Base-by-base conservation (phyloP, 2,329 filamentous ascomycete species). In the Verticillium longisporum region DNA sequence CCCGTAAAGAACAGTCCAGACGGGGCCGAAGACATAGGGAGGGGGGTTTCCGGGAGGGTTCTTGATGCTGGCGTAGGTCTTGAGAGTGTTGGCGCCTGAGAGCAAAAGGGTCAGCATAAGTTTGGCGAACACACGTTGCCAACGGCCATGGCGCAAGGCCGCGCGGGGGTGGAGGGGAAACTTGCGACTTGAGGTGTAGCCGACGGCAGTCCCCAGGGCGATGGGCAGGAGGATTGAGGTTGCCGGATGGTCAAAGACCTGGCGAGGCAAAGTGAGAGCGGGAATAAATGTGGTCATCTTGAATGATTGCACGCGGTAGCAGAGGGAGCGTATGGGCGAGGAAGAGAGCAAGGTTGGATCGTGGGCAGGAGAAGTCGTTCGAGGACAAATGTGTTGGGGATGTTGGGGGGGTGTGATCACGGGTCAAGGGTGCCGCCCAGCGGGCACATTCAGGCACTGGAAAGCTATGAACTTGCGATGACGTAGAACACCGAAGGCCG, bases 201-300 rank as follows among this genome's bases (percentile, higher is more conserved):
- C 91, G 62, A 93, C 81, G n/a, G 84, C 85, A 2, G 87, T 86
- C 50, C 92, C 92, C 4, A 91, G 76, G 5, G 82, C 82, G 57
- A 96, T 79, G 41, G 92, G 92, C 1, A 96, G 80, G 45, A 96
- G 82, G 64, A 95, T 85, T 18, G 91, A 89, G 33, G 84, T 81
- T 7, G 90, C 87, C 4, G 90, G 86, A 71, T 84, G 87, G 69
- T 86, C 81, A 73, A 96, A 93, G 65, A 93, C 75, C 66, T 83
- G 79, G 56, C 82, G 77, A 2, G 92, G 91, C 18, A 96, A 80
- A 26, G 90, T 92, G 65, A 96, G 76, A 45, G 85, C 87, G n/a
- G 90, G 87, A 63, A 95, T 85, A 73, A 89, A 89, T 64, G 90
- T 87, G 11, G 90, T 93, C 91, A 95, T 96, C 55, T 64, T 81